Base-by-base conservation (phyloP, 208 protist genomes). In the Leptomonas pyrrhocoris region DNA sequence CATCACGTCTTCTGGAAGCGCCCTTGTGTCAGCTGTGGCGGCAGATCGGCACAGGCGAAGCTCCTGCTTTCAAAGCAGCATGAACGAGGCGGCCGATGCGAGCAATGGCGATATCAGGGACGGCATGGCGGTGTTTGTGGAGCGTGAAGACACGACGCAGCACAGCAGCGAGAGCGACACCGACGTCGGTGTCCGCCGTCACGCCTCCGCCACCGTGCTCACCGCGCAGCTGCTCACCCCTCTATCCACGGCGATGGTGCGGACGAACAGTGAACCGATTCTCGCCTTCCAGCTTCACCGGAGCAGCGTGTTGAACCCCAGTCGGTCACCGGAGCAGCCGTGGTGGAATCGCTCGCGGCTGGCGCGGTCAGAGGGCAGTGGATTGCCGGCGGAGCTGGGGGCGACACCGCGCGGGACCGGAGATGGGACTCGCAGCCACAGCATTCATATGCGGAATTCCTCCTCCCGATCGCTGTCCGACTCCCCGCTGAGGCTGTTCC, bases 271-370 rank as follows among this genome's bases (percentile, higher is more conserved):
- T n/a, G 58, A 64, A 43, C 58, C 58, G 2, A 31, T 64, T 16
- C 11, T 53, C 16, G 16, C 43, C 28, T 64, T 21, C 45, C 43
- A n/a, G n/a, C 50, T 42, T 18, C 60, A 51, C 58, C 58, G 43
- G 50, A 58, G 51, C 28, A 16, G 30, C 21, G 31, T 15, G 25
- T 49, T 56, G n/a, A 12, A 19, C 58, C 34, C 5, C 4, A 53
- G 16, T 23, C 48, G n/a, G 31, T 49, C 45, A n/a, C 25, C 16
- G 49, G 43, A 46, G 58, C 67, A 42, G 68, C 68, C 60, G 43
- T 74, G 68, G 68, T 74, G 68, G 68, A 74, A 74, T 49, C 68
- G 60, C n/a, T 2, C 36, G 28, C 45, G 45, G n/a, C 6, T 31
- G 40, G 30, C 34, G n/a, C 40, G 23, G 18, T 67, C 53, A 16